Percentiles rank a stretch among this genome's conserved stretches.
Conservation (phyloP, 139 green algal species). For the Pseudopediastrum boryanum region DNA sequence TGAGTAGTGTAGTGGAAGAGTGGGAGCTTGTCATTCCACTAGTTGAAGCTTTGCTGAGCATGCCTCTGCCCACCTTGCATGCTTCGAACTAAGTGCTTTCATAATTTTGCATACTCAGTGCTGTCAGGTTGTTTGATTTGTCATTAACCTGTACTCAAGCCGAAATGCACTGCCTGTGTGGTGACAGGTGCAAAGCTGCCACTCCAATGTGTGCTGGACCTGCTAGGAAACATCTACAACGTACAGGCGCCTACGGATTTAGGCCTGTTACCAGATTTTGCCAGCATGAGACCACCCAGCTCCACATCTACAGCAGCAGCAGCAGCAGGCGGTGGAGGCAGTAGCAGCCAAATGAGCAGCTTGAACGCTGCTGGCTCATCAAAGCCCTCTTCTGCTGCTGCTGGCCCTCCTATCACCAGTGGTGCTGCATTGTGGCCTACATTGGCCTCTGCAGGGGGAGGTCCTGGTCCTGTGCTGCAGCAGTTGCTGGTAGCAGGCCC, state of each 20-base stretch:
- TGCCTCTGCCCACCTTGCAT: no score
- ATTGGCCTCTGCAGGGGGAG: no score
- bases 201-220: constrained; percentile 33
- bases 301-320: not conserved
- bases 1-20: no score
- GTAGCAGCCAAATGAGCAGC: not conserved
- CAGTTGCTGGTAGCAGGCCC: constrained; percentile 11
- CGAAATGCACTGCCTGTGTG: no score
- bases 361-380: not conserved
- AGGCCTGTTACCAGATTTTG: constrained; percentile 4
- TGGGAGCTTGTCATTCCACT: no score
- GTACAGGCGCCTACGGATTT: not conserved
- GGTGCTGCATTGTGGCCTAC: no score
- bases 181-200: constrained; percentile 16
- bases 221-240: constrained; percentile 39
- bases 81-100: no score
- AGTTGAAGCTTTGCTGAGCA: no score
- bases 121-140: no score
- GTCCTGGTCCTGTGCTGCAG: not conserved
- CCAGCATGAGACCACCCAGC: not conserved
- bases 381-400: not conserved
- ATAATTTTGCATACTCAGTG: no score
- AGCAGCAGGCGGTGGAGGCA: not conserved
- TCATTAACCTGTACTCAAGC: no score
- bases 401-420: not conserved